Evolutionary conservation across 805 yeast genomes (phyloP).

Genomic region (Helenozyma rhizophorensis): DNA sequence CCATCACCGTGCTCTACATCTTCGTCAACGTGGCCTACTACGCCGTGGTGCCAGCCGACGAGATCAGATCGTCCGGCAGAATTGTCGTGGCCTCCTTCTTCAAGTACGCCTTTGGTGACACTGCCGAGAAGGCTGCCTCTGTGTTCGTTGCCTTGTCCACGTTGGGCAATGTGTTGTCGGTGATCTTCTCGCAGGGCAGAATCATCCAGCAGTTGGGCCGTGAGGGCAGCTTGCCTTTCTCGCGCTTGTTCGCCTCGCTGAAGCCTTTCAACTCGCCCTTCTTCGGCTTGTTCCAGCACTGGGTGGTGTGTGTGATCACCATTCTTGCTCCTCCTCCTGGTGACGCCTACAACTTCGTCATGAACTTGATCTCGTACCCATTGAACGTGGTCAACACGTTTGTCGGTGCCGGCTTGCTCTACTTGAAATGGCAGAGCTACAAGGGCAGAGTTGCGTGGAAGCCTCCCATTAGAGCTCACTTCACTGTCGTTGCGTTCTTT

Average conservation of each 20-base stretch:
- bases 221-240: conserved; percentile 76
- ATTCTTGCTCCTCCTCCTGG: conserved; percentile 77
- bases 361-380: conserved; percentile 79
- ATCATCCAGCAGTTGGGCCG: conserved; percentile 76
- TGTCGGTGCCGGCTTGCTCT: conserved; percentile 60
- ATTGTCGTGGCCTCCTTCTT: conserved; percentile 76
- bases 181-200: conserved; percentile 78
- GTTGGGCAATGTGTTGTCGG: conserved; percentile 76
- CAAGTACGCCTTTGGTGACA: conserved; percentile 62
- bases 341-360: conserved; percentile 78
- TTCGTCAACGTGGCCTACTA: conserved; percentile 76
- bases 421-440: conserved; percentile 47
- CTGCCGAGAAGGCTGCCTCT: conserved; percentile 68
- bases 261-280: conserved; percentile 72
- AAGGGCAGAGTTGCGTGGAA: conserved; percentile 57
- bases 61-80: conserved; percentile 55
- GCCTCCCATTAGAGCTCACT: conserved; percentile 66
- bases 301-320: conserved; percentile 68
- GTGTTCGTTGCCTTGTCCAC: conserved; percentile 81
- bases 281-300: conserved; percentile 71
- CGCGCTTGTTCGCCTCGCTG: conserved; percentile 64
- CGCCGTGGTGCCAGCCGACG: conserved; percentile 73
- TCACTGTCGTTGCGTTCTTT: conserved; percentile 62
- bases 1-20: conserved; percentile 63
- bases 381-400: conserved; percentile 68